Evolutionary conservation across 192 early-diverging fungal genomes (phyloP).

Genomic region (Entomortierella beljakovae): DNA sequence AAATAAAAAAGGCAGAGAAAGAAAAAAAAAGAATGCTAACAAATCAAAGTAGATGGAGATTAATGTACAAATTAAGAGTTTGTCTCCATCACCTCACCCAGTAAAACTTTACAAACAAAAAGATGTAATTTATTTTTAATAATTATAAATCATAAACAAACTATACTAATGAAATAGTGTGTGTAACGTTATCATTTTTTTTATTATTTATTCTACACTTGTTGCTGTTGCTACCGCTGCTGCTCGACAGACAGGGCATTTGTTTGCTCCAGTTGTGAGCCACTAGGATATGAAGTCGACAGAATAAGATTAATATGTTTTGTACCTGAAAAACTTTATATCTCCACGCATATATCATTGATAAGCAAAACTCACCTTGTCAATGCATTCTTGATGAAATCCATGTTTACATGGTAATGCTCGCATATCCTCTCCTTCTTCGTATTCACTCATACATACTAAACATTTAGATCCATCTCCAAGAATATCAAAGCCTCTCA

Average conservation of each 20-base stretch:
- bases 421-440: slow-evolving; percentile 59
- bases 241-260: slow-evolving; percentile 66
- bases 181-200: too few relatives aligned
- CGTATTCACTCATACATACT: slow-evolving; percentile 67
- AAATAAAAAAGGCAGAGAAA: not conserved
- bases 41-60: not conserved
- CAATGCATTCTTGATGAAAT: slow-evolving; percentile 68
- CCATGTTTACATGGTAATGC: slow-evolving; percentile 64
- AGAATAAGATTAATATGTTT: not conserved
- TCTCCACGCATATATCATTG: not conserved
- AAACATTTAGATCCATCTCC: slow-evolving; percentile 59
- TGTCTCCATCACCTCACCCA: too few relatives aligned
- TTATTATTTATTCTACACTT: not conserved
- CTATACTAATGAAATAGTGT: too few relatives aligned
- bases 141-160: too few relatives aligned
- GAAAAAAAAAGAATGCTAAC: not conserved
- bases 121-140: too few relatives aligned
- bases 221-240: slow-evolving; percentile 52
- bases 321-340: too few relatives aligned
- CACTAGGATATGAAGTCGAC: slow-evolving; percentile 38
- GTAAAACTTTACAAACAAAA: too few relatives aligned
- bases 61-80: not conserved
- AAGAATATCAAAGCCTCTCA: slow-evolving; percentile 24
- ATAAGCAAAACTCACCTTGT: slow-evolving; percentile 44
- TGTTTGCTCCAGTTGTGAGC: slow-evolving; percentile 66